phyloP scores from a whole-genome alignment of 495 filamentous ascomycete species.

The Pyrenula aspistea region DNA sequence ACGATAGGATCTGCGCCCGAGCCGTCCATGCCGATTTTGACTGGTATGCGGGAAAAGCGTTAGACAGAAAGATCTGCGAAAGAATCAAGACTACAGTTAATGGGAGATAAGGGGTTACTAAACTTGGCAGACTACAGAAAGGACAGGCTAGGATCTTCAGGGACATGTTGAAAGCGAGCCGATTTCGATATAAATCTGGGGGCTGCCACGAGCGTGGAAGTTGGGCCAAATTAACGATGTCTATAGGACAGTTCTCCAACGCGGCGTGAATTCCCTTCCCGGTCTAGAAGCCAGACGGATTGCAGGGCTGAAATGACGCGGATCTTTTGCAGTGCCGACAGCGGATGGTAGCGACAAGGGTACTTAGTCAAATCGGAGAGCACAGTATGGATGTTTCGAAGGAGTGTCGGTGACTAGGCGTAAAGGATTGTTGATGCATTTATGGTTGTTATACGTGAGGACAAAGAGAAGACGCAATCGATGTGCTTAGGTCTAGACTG shows the following conservation, averaged over 20 bases:
- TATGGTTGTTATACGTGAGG: too few species aligned
- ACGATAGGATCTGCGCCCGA: slow-evolving; percentile 1
- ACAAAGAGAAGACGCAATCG: too few species aligned
- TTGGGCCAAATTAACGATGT: not conserved
- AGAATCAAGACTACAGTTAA: not conserved
- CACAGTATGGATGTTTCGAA: too few species aligned
- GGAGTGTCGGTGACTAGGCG: too few species aligned
- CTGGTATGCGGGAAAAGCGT: slow-evolving; percentile 9
- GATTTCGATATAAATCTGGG: not conserved
- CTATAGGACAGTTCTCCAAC: not conserved
- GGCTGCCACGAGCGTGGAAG: not conserved
- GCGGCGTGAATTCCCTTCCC: not conserved
- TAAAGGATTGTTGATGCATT: too few species aligned
- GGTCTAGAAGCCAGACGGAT: not conserved
- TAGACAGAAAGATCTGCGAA: slow-evolving; percentile 1
- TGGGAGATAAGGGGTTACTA: not conserved
- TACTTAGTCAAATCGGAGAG: too few species aligned
- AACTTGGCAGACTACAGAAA: not conserved
- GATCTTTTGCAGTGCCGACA: not conserved
- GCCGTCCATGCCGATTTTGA: slow-evolving; percentile 3
- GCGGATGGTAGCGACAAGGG: too few species aligned
- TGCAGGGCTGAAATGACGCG: not conserved
- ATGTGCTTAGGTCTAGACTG: not conserved
- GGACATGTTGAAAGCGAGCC: not conserved
- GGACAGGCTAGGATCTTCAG: not conserved